Percentiles rank a stretch among this genome's conserved stretches.
Conservation (phyloP, 495 filamentous ascomycete genomes). For the Tirmania nivea region DNA sequence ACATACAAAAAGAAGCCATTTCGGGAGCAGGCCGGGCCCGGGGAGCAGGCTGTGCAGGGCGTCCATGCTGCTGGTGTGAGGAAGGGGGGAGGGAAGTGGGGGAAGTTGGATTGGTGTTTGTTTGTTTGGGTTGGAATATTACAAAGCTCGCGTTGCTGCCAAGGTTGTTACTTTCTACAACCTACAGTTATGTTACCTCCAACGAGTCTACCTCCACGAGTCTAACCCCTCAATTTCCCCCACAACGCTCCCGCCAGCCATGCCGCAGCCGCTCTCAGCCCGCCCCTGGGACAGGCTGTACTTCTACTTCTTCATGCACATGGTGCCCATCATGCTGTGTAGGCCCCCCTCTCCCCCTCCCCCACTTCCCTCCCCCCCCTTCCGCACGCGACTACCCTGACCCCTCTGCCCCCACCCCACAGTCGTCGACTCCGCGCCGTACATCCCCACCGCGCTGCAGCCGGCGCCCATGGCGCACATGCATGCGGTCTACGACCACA, state of each 20-base stretch:
- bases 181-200: too few relatives aligned
- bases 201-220: too few relatives aligned
- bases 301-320: not conserved
- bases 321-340: not conserved
- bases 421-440: not conserved
- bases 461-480: not conserved
- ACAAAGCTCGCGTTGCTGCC: too few relatives aligned
- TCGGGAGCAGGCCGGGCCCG: not conserved
- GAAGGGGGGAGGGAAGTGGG: too few relatives aligned
- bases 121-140: not conserved
- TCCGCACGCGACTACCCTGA: not conserved
- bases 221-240: too few relatives aligned
- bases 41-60: not conserved
- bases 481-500: not conserved
- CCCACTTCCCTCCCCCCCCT: not conserved
- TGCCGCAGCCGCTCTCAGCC: not conserved
- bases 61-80: not conserved
- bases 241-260: too few relatives aligned
- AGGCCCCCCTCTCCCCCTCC: not conserved
- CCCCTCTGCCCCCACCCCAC: not conserved
- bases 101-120: not conserved
- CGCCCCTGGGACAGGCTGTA: not conserved
- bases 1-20: not conserved
- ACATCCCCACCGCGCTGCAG: not conserved
- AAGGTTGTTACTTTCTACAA: too few relatives aligned